Evolutionary conservation across 306 rosid species (phyloP), one percentile per base, ranked within the genome.

Genomic region (Cicer cuneatum): DNA sequence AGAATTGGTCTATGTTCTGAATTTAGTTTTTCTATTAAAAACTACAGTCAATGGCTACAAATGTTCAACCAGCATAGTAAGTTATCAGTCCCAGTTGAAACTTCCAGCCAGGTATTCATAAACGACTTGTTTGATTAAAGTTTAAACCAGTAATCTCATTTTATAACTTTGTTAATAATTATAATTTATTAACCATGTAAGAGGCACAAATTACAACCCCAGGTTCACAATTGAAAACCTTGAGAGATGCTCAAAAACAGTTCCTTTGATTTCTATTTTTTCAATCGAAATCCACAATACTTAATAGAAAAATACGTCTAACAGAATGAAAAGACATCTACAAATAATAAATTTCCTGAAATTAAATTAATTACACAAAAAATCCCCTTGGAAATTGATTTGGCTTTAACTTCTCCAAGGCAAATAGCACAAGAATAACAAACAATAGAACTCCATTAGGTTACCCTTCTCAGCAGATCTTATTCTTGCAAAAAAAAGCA

Each of bases 401-500:
- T 29, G 33, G 3, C 33, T 29, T 29, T 29, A 29, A 29, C 33
- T 29, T 29, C 33, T 29, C 33, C 33, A 29, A 3, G 33, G 33
- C 5, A 29, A 29, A 29, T 29, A 29, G 33, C 33, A 29, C 33
- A 29, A 29, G 91, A 87, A 83, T 87, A 86, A 45, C 38, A 80
- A 52, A 77, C 74, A 75, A 78, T 54, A 85, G 77, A 57, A 67
- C 42, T 43, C 72, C 61, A 75, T 65, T 77, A 49, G 18, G 48
- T 72, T 63, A 58, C 79, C 78, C 71, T 42, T 76, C 71, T 77
- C 69, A 69, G 3, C 33, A 29, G 33, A 29, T 29, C 33, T 73
- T 47, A 73, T 74, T 53, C 75, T 88, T 73, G 81, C 90, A 90
- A 84, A 69, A 68, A 68, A 6, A 52, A 74, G 60, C 79, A 92